Base-by-base conservation (phyloP, 2,329 filamentous ascomycete species). In the Myriosclerotinia curreyana region DNA sequence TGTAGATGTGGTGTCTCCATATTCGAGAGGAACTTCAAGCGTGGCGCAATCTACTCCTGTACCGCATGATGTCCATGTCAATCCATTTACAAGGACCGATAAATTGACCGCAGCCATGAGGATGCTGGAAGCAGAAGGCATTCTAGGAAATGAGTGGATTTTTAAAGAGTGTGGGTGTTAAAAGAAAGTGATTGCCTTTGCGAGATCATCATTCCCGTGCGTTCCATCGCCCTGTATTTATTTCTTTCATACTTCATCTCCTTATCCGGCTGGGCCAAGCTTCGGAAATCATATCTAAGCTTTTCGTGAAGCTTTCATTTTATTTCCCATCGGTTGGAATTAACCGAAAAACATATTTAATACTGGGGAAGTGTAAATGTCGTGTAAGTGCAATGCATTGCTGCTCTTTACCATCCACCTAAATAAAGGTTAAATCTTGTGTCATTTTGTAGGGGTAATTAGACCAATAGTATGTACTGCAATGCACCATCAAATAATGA, bases 11-110 rank as follows among this genome's bases (percentile, higher is more conserved):
- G 28, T 1, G 36, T 48, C 14, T 11, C 55, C 55, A 63, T 66
- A 67, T 50, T 67, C 66, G 9, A 67, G 61, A 17, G 66, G 60
- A 12, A 67, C 66, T 42, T 51, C 17, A 36, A 67, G 52, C 5
- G 60, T 61, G 49, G 65, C 36, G 20, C 65, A 66, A 9, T 65
- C 42, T 2, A 66, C 42, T 2, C 55, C 55, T 0, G 63, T 65
- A 15, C 63, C 65, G 12, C 65, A 66, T n/a, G 65, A 49, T 28
- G 63, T 56, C 65, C 65, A 66, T 17, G 55, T 48, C n/a, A 59
- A 34, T 4, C 55, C 55, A 8, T 48, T 59, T 8, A 59, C 55
- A 25, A 59, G 42, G 31, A 38, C 55, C 31, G 55, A 59, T 7
- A 59, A 22, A 11, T 59, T 59, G 55, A 48, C 20, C 12, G 55